A percentile compares a stretch with the other conserved stretches of the same genome.
Conservation (phyloP, 441 rosid species). For the Arabidopsis lyrata region DNA sequence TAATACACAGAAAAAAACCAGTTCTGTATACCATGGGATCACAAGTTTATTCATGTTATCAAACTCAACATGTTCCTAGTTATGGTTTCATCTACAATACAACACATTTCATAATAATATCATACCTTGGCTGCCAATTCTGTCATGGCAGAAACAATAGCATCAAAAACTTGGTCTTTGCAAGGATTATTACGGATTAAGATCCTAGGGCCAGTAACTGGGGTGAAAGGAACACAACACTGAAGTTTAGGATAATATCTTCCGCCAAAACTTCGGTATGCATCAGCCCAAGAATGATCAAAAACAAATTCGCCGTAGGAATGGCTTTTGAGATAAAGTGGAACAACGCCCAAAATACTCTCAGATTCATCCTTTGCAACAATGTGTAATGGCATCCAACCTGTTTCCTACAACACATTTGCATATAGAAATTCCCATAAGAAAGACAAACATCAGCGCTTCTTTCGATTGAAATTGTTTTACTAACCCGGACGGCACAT, state of each 20-base stretch:
- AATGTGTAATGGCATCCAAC: constrained; percentile 88
- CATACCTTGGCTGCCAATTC: constrained; percentile 73
- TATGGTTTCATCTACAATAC: background rate
- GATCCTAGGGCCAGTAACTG: constrained; percentile 94
- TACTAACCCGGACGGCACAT: constrained; percentile 71
- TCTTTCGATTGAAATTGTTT: background rate
- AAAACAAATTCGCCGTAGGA: constrained; percentile 98
- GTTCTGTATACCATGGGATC: background rate
- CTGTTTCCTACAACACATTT: constrained; percentile 69
- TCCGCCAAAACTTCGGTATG: constrained; percentile 85
- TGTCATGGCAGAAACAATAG: constrained; percentile 71
- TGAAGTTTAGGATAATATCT: constrained; percentile 96
- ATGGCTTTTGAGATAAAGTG: constrained; percentile 96
- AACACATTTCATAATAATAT: constrained; percentile 12
- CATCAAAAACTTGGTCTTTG: constrained; percentile 79
- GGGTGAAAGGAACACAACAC: constrained; percentile 95
- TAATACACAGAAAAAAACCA: background rate
- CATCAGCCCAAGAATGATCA: constrained; percentile 97
- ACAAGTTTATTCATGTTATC: background rate
- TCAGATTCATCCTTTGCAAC: constrained; percentile 80
- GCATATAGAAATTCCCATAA: background rate
- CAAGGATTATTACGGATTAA: constrained; percentile 61
- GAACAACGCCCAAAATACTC: constrained; percentile 81
- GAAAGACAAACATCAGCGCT: background rate
- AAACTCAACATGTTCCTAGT: background rate